Base-by-base conservation (phyloP, 164 flowering plant genomes). In the Stephania cephalantha region DNA sequence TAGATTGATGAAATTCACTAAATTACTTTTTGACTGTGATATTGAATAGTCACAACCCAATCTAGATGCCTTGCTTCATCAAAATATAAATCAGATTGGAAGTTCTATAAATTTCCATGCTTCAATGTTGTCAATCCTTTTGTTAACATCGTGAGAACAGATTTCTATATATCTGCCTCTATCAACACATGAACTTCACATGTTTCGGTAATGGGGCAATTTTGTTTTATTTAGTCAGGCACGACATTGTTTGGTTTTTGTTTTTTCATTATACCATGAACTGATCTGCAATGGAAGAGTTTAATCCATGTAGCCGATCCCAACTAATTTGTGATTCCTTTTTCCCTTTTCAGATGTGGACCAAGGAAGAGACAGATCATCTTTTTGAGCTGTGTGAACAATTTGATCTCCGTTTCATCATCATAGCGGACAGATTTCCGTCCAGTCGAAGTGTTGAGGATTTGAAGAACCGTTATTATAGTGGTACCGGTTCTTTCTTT, bases 321-420 rank as follows among this genome's bases (percentile, higher is more conserved):
- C 42, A 35, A 35, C 42, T 35, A 4, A 35, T 2, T 35, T 35
- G 42, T 35, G 42, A 48, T 7, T 69, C 35, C 52, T n/a, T 66
- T 11, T 65, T 69, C 50, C 50, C 6, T 74, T 17, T 63, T 71
- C 72, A 95, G 99, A 74, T 69, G 74, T 95, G 99, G 98, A 90
- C 93, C 70, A 95, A 86, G 83, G 94, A 94, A 82, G 99, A 96
- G 87, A 96, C 98, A 52, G 97, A 91, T 84, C 90, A 86, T 73
- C 80, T 96, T 77, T 94, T 96, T 89, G 95, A 92, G 48, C 71
- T 96, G 84, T 96, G 97, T 80, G 90, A 91, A 68, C 83, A 82
- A 70, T 94, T 88, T 79, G 98, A 96, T 86, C 97, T 96, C 73
- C 97, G 98, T 46, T 96, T 96, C 80, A 78, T 89, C 78, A 85